Conservation (phyloP, 257 asterid species). For the Coffea canephora region DNA sequence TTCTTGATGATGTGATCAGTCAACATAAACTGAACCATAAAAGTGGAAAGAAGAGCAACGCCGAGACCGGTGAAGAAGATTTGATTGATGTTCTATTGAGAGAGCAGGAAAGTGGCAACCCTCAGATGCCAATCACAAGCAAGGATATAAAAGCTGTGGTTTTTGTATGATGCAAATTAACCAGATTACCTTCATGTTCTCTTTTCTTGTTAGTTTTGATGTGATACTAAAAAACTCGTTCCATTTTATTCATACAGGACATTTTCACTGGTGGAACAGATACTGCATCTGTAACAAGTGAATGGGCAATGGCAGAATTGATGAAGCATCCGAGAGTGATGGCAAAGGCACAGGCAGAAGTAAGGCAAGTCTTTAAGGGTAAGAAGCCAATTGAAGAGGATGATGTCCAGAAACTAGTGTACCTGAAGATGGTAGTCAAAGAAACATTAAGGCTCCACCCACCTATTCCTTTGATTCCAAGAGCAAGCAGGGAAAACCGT, state of each 20-base stretch:
- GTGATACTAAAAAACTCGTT: no score
- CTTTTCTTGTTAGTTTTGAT: no score
- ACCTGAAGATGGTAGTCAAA: background rate
- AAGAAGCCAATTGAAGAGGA: background rate
- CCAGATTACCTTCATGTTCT: no score
- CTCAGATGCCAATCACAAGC: slow-evolving; percentile 24
- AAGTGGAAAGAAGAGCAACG: background rate
- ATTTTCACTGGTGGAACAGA: slow-evolving; percentile 6
- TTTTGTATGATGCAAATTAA: slow-evolving; percentile 20
- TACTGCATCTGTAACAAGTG: background rate
- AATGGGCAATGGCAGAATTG: slow-evolving; percentile 3
- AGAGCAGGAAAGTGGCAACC: slow-evolving; percentile 17
- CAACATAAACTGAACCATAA: slow-evolving; percentile 28
- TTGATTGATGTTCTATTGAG: background rate
- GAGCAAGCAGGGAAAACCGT: background rate
- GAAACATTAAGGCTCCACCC: slow-evolving; percentile 12
- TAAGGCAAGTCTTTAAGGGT: background rate
- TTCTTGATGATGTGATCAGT: slow-evolving; percentile 30
- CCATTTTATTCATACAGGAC: background rate
- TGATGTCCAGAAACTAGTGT: background rate
- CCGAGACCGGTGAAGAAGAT: background rate
- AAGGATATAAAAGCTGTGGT: slow-evolving; percentile 34
- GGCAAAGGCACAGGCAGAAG: slow-evolving; percentile 3
- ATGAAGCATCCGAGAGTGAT: background rate
- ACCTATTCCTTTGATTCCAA: background rate